Evolutionary conservation across 2,329 filamentous ascomycete genomes (phyloP).

Genomic region (Epichloe amarillans): DNA sequence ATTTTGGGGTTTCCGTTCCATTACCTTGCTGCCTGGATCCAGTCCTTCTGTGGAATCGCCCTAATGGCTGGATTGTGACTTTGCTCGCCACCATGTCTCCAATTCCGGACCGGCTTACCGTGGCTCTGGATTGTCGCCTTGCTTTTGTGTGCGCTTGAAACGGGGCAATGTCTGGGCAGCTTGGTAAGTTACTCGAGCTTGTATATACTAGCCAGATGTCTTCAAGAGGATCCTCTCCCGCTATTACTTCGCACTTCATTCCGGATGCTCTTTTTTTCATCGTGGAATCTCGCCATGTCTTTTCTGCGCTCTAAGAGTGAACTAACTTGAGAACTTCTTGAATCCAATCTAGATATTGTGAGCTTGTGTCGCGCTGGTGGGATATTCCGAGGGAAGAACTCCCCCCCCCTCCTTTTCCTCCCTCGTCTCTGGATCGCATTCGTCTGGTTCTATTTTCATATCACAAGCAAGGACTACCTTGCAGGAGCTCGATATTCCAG

Average conservation of each 20-base stretch:
- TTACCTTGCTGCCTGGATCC: constrained; percentile 22
- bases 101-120: constrained; percentile 6
- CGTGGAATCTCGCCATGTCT: background rate
- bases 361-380: background rate
- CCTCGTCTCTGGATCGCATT: too few relatives aligned
- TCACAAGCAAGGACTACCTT: background rate
- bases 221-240: constrained; percentile 23
- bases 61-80: constrained; percentile 11
- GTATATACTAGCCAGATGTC: constrained; percentile 36
- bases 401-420: too few relatives aligned
- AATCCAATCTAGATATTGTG: background rate
- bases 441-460: background rate
- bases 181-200: constrained; percentile 38
- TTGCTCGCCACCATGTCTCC: constrained; percentile 4
- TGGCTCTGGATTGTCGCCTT: constrained; percentile 9
- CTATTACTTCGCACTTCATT: background rate
- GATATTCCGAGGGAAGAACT: background rate
- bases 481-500: too few relatives aligned
- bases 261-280: background rate
- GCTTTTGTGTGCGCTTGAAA: constrained; percentile 7
- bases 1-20: constrained; percentile 10
- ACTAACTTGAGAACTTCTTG: background rate
- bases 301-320: background rate
- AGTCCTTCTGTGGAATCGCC: constrained; percentile 15
- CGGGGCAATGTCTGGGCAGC: constrained; percentile 34